Evolutionary conservation across 495 filamentous ascomycete genomes (phyloP).

Genomic region (Astrothelium subdiscretum): DNA sequence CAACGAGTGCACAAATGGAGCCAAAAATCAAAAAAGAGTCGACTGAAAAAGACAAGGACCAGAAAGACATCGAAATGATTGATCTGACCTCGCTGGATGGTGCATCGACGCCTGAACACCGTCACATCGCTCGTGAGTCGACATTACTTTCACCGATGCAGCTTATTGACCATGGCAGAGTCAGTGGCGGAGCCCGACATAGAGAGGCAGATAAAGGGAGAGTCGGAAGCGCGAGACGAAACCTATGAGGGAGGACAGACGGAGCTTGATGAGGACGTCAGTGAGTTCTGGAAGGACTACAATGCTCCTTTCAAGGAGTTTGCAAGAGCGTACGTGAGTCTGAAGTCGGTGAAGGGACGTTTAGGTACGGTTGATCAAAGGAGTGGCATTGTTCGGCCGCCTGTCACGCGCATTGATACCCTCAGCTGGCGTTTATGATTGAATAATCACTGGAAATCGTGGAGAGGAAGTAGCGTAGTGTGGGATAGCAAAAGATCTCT

Average conservation of each 20-base stretch:
- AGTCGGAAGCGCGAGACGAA: background rate
- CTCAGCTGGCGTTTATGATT: background rate
- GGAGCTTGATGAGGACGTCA: background rate
- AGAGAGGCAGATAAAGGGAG: background rate
- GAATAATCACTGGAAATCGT: background rate
- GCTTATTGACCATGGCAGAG: background rate
- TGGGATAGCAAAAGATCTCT: background rate
- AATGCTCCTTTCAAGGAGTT: background rate
- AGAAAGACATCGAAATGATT: background rate
- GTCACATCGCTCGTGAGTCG: too few species aligned
- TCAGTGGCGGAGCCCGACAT: too few species aligned
- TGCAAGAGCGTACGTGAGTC: background rate
- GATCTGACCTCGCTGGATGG: too few species aligned
- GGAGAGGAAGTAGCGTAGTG: background rate
- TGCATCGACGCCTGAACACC: too few species aligned
- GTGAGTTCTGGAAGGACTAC: background rate
- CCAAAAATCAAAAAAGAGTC: background rate
- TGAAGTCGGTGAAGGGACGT: background rate
- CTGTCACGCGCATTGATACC: background rate
- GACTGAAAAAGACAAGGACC: background rate
- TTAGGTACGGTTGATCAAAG: background rate
- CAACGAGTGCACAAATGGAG: background rate
- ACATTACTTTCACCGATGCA: too few species aligned
- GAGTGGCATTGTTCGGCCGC: background rate
- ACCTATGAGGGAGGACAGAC: background rate